These are phyloP conservation scores for Podospora pseudoanserina DNA, from an alignment of 495 filamentous ascomycete genomes.

Conservation along the genomic window DNA sequence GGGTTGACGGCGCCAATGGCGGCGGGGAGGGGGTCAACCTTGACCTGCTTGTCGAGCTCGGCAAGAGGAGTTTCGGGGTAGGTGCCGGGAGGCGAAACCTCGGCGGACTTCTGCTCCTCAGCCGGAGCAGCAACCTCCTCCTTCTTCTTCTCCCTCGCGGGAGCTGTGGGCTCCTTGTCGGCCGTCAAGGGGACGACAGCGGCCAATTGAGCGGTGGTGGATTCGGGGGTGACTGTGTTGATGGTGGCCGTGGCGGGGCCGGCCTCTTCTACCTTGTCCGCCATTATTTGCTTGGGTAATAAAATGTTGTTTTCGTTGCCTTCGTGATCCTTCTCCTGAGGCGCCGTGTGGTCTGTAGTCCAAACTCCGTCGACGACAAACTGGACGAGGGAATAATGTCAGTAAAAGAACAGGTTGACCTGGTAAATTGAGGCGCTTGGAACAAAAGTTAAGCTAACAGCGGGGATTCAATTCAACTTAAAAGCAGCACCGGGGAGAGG, in stretches of 20 bases:
- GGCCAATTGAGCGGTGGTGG: constrained; percentile 72
- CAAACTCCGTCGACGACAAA: constrained; percentile 91
- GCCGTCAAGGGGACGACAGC: constrained; percentile 62
- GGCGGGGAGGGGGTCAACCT: constrained; percentile 74
- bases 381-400: constrained; percentile 40
- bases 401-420: constrained; percentile 14
- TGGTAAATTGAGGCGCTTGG: background rate
- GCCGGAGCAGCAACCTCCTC: constrained; percentile 2
- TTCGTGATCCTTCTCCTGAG: constrained; percentile 70
- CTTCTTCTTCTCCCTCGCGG: constrained; percentile 29
- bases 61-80: constrained; percentile 72
- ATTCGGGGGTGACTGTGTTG: constrained; percentile 56
- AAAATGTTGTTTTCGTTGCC: constrained; percentile 90
- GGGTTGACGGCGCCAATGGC: constrained; percentile 76
- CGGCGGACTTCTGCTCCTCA: constrained; percentile 2
- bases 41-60: constrained; percentile 51
- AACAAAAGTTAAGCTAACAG: constrained; percentile 10
- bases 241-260: constrained; percentile 52
- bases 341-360: constrained; percentile 72
- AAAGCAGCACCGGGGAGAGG: constrained; percentile 10
- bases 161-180: constrained; percentile 20
- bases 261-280: constrained; percentile 33
- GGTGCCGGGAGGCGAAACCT: constrained; percentile 58
- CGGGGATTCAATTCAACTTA: constrained; percentile 17
- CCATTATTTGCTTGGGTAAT: constrained; percentile 62